Evolutionary conservation across 176 grass and related monocot genomes (phyloP).

Genomic region (Puya raimondii): DNA sequence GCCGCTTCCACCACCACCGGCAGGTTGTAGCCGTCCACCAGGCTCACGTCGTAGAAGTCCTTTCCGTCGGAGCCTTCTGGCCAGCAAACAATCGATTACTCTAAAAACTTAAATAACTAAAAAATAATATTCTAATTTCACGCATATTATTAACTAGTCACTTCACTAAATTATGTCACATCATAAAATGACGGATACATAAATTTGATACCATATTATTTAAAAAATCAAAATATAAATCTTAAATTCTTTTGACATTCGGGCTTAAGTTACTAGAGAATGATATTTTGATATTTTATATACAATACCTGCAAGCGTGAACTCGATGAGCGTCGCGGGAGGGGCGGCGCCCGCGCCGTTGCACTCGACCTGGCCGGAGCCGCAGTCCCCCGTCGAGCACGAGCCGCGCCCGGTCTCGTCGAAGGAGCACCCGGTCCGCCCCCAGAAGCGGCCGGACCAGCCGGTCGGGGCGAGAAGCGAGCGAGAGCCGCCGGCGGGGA

Average conservation of each 20-base stretch:
- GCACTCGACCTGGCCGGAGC: conserved; percentile 66
- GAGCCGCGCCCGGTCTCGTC: conserved; percentile 38
- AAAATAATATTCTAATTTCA: too few species aligned
- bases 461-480: neutral
- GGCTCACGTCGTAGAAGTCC: conserved; percentile 97
- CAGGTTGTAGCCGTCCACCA: conserved; percentile 94
- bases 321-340: conserved; percentile 72
- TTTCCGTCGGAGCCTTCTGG: conserved; percentile 27
- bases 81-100: too few species aligned
- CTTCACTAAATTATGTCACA: too few species aligned
- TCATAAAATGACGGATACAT: too few species aligned
- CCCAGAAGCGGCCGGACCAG: conserved; percentile 69
- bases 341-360: conserved; percentile 46
- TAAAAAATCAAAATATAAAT: too few species aligned
- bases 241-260: too few species aligned
- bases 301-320: conserved; percentile 33
- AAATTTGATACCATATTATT: too few species aligned
- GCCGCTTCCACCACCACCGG: conserved; percentile 58
- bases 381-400: conserved; percentile 83
- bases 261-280: too few species aligned
- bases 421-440: conserved; percentile 72
- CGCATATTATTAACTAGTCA: too few species aligned
- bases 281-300: too few species aligned
- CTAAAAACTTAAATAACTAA: too few species aligned
- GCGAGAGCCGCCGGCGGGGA: conserved; percentile 16